Evolutionary conservation across 2,329 filamentous ascomycete species (phyloP).

Genomic region (Colletotrichum liriopes): DNA sequence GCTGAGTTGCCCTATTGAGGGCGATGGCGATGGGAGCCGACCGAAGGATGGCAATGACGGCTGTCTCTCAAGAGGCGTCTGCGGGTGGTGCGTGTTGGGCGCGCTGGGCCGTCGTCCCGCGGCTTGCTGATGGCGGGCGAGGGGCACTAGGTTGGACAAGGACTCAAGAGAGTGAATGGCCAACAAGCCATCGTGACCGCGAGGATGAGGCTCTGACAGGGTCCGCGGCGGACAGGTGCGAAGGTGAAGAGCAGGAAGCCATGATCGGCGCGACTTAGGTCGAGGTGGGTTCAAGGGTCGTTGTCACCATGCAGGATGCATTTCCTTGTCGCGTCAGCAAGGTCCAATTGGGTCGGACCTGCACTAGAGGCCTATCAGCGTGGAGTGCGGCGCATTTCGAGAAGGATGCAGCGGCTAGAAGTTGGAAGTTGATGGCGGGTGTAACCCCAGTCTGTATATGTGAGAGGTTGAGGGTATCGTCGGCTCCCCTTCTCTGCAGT

Average conservation of each 20-base stretch:
- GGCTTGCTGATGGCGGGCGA: neutral
- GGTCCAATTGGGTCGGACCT: conserved; percentile 19
- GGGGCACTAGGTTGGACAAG: neutral
- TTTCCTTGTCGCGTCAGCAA: conserved; percentile 26
- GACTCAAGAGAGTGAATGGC: conserved; percentile 2
- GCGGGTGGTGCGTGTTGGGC: neutral
- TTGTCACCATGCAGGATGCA: neutral
- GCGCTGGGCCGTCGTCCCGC: conserved; percentile 1
- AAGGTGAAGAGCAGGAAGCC: neutral
- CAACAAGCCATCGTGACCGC: conserved; percentile 17
- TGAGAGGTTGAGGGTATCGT: conserved; percentile 37
- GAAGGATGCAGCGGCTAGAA: neutral
- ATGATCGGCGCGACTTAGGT: neutral
- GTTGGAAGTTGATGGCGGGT: neutral
- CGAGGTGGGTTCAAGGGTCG: neutral
- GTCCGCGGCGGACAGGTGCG: neutral
- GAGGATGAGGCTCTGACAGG: conserved; percentile 28
- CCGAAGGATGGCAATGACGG: conserved; percentile 20
- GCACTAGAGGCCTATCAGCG: conserved; percentile 15
- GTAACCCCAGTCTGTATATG: neutral
- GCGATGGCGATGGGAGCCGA: conserved; percentile 15
- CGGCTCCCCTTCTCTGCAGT: conserved; percentile 20
- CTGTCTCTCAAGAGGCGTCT: neutral
- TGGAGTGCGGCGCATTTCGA: conserved; percentile 18
- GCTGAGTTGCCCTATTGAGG: conserved; percentile 12